phyloP scores from a whole-genome alignment of 352 stramenopile genomes.

The Saprolegnia diclina region DNA sequence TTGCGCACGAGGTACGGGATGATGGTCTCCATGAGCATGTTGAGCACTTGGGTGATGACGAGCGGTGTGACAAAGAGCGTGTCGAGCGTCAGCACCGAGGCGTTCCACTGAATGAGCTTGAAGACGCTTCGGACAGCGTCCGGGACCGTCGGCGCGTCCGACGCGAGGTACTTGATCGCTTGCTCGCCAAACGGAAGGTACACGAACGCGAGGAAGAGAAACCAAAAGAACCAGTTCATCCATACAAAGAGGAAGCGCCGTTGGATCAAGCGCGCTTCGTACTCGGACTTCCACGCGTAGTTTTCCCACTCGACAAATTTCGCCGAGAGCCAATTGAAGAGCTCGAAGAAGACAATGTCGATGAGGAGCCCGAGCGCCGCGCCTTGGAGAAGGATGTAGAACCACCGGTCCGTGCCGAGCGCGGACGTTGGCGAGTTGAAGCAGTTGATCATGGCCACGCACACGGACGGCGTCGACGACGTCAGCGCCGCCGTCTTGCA shows the following conservation, averaged over 20 bases:
- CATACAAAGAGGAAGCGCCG: constrained; percentile 86
- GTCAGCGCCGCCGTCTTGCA: constrained; percentile 34
- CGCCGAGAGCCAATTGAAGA: constrained; percentile 85
- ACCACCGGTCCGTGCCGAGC: constrained; percentile 79
- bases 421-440: constrained; percentile 65
- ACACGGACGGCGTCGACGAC: constrained; percentile 32
- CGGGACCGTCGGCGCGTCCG: constrained; percentile 35
- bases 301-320: constrained; percentile 86
- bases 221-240: constrained; percentile 92
- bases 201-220: constrained; percentile 86
- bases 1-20: constrained; percentile 79
- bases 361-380: constrained; percentile 77
- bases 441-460: constrained; percentile 79
- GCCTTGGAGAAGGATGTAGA: constrained; percentile 85
- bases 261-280: constrained; percentile 82
- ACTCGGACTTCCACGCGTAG: constrained; percentile 79
- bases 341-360: constrained; percentile 85
- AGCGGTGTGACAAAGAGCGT: constrained; percentile 84
- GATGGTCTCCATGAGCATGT: constrained; percentile 84
- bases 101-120: constrained; percentile 24
- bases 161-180: constrained; percentile 55
- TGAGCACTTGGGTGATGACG: constrained; percentile 83
- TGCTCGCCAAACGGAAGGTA: constrained; percentile 79
- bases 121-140: constrained; percentile 17
- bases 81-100: constrained; percentile 65